These are phyloP conservation scores for Esteya vermicola DNA, from an alignment of 2,329 filamentous ascomycete genomes.

Conservation along the genomic window DNA sequence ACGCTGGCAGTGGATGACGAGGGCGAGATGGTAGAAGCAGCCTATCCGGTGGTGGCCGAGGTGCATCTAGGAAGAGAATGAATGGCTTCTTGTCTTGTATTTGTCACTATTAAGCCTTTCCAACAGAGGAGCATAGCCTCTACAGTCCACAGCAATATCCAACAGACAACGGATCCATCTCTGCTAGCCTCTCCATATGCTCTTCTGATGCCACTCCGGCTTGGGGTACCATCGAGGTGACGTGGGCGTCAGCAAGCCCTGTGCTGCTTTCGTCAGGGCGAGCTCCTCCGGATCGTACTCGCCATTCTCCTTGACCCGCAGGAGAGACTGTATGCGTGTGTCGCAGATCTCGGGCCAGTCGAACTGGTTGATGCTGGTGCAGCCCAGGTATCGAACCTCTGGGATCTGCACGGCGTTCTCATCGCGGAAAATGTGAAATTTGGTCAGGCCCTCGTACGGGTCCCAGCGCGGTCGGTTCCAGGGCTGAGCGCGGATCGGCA, in stretches of 20 bases:
- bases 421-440: background rate
- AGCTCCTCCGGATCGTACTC: background rate
- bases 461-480: background rate
- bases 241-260: background rate
- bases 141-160: too few species aligned
- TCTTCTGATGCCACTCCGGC: background rate
- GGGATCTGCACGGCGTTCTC: background rate
- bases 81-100: too few species aligned
- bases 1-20: constrained; percentile 40
- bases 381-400: background rate
- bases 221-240: background rate
- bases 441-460: background rate
- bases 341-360: background rate
- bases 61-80: constrained; percentile 17
- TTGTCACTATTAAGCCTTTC: too few species aligned
- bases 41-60: constrained; percentile 39
- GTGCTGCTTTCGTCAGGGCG: background rate
- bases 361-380: background rate
- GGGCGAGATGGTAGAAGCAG: constrained; percentile 32
- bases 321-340: background rate
- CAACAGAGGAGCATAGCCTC: too few species aligned
- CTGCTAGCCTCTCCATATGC: background rate
- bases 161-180: too few species aligned
- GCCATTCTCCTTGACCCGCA: background rate
- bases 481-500: background rate